A percentile compares a stretch with the other conserved stretches of the same genome.
phyloP scores from a whole-genome alignment of 495 filamentous ascomycete genomes.

The Podospora conica region DNA sequence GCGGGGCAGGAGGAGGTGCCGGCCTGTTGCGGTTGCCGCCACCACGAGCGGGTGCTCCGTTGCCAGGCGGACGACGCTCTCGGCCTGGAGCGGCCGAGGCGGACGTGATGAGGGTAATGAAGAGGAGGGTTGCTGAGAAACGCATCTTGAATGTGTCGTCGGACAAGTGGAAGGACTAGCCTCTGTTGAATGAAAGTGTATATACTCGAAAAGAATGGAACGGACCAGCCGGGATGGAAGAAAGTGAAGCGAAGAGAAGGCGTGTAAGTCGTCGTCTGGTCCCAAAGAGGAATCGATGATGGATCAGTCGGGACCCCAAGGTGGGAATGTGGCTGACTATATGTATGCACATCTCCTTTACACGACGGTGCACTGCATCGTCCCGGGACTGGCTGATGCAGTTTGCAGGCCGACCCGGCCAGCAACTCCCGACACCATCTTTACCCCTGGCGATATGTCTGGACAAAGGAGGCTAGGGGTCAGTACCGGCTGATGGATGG shows the following conservation, averaged over 20 bases:
- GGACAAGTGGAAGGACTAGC: neutral
- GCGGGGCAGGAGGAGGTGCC: neutral
- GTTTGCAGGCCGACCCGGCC: neutral
- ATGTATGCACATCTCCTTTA: neutral
- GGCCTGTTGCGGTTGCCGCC: neutral
- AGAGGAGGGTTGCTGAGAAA: constrained; percentile 3
- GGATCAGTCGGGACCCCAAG: neutral
- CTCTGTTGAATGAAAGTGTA: neutral
- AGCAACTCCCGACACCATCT: neutral
- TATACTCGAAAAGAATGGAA: neutral
- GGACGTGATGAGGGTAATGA: neutral
- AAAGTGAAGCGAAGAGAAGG: constrained; percentile 1
- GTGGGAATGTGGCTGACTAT: neutral
- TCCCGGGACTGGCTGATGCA: neutral
- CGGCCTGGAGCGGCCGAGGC: constrained; percentile 2
- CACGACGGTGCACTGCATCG: neutral
- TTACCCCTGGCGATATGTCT: neutral
- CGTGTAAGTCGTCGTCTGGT: neutral
- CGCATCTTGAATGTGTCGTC: constrained; percentile 1
- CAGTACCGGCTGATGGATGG: neutral
- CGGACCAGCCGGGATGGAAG: neutral
- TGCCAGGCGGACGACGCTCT: neutral
- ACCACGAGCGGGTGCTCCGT: neutral
- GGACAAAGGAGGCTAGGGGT: neutral
- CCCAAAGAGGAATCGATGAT: neutral